These are phyloP conservation scores for Podosphaera leucotricha DNA, from an alignment of 2,329 filamentous ascomycete genomes.

Conservation along the genomic window DNA sequence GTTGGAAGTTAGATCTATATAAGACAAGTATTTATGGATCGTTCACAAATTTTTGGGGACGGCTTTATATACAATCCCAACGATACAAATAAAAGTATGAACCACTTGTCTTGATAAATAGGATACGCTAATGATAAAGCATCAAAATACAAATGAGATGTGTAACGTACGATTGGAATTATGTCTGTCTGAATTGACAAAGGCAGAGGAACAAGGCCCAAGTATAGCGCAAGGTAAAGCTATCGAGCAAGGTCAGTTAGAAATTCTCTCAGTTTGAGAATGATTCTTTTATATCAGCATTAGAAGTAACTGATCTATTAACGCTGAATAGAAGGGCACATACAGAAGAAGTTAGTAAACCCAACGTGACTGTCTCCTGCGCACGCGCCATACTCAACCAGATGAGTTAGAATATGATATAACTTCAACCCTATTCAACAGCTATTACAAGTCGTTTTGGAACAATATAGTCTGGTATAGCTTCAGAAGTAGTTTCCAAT, in stretches of 20 bases:
- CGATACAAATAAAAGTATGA: too few relatives aligned
- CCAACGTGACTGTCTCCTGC: conserved; percentile 72
- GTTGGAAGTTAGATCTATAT: not conserved
- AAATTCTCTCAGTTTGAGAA: not conserved
- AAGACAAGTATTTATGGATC: not conserved
- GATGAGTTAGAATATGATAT: not conserved
- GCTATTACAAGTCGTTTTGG: too few relatives aligned
- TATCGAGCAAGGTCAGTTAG: conserved; percentile 17
- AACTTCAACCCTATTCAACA: too few relatives aligned
- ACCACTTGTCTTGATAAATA: too few relatives aligned
- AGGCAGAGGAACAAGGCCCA: conserved; percentile 64
- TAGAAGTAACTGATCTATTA: not conserved
- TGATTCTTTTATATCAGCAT: not conserved
- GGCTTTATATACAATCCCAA: not conserved
- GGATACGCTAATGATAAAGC: not conserved
- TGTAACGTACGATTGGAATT: conserved; percentile 56
- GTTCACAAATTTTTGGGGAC: not conserved
- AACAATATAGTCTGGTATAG: too few relatives aligned
- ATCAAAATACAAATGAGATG: not conserved
- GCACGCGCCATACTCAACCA: conserved; percentile 63
- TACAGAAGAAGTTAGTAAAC: conserved; percentile 74
- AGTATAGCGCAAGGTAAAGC: conserved; percentile 74
- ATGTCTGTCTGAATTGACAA: conserved; percentile 58
- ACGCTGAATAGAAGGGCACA: conserved; percentile 5
- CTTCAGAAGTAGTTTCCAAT: too few relatives aligned